Base-by-base conservation (phyloP, 208 protist genomes). In the Leptomonas seymouri region DNA sequence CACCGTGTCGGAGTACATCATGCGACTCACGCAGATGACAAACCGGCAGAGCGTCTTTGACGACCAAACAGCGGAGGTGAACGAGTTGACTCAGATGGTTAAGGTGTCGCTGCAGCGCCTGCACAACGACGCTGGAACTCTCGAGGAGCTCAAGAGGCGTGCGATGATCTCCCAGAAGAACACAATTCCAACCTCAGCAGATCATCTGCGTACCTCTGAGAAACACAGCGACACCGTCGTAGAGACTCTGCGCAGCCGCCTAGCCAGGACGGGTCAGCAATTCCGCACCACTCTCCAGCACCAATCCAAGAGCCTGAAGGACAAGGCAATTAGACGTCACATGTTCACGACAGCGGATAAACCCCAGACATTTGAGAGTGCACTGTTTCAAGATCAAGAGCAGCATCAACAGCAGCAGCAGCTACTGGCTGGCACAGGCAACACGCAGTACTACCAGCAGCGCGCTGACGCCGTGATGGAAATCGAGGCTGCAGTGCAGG, bases 381-480 rank as follows among this genome's bases (percentile, higher is more conserved):
- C 90, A 23, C 72, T 96, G n/a, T 96, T 96, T 74, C 90, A 94
- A 46, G 87, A 97, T 70, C 83, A 91, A 51, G 85, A 96, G 64
- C 79, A 87, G 27, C 82, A 91, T 25, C 79, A 89, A 45, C 86
- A 93, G 41, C 84, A 94, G 63, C 84, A 95, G 31, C 76, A 87
- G 63, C 73, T 91, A 34, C n/a, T 90, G 25, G 50, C 76, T 14
- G 78, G 69, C n/a, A 79, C 69, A 16, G 71, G 66, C 15, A 93
- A 87, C 80, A 71, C 78, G 16, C 88, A 94, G 63, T 96, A 97
- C 67, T 96, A 92, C 60, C 80, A 84, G 44, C 84, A 91, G 63
- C 87, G 96, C 16, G 78, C 71, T 2, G 84, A 97, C 39, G 96
- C 87, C 12, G 92, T 98, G 51, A 63, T 84, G 42, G 84, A 93